Base-by-base conservation (phyloP, 805 yeast species). In the Kuraishia hungarica region DNA sequence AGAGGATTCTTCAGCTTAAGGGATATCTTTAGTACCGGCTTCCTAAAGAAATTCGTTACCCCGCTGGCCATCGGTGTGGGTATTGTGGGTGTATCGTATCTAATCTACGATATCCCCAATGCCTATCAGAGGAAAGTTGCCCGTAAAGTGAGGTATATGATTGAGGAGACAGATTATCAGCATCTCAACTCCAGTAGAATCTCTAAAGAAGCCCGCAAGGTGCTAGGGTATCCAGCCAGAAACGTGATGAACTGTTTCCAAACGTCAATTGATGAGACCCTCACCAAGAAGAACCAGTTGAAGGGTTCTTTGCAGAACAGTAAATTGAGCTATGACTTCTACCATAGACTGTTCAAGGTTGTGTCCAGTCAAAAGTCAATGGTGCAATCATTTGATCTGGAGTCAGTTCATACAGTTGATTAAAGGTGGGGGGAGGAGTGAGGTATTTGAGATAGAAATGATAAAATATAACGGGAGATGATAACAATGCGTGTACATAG, bases 71-170 rank as follows among this genome's bases (percentile, higher is more conserved):
- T 83, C 2, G 75, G 82, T 8, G 77, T 79, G 0, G 71, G 81
- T 4, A 77, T 82, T 1, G 73, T 82, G 15, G 76, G 86, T 0
- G 71, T 80, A 0, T 81, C 82, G 6, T 90, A 88, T 62, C 66
- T 91, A 56, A 72, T 90, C 20, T 75, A 77, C 57, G 98, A 94
- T 67, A 82, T 96, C 15, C 97, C 97, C 2, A 81, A 86, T 62
- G 96, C 97, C 0, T 82, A 89, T 62, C 96, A 97, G 20, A 76
- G 90, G 60, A 91, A 91, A 56, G 78, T 90, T 56, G 90, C 94
- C 0, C 75, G 78, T 51, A 89, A 87, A 68, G 80, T 93, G 60
- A 80, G 79, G 59, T 65, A 65, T 6, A 87, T 86, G 62, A 73
- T 94, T 39, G 75, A 75, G 48, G 80, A 79, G 17, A 69, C 83